These are phyloP conservation scores for Testicularia cyperi DNA, from an alignment of 1,284 basidiomycete species.

Conservation along the genomic window DNA sequence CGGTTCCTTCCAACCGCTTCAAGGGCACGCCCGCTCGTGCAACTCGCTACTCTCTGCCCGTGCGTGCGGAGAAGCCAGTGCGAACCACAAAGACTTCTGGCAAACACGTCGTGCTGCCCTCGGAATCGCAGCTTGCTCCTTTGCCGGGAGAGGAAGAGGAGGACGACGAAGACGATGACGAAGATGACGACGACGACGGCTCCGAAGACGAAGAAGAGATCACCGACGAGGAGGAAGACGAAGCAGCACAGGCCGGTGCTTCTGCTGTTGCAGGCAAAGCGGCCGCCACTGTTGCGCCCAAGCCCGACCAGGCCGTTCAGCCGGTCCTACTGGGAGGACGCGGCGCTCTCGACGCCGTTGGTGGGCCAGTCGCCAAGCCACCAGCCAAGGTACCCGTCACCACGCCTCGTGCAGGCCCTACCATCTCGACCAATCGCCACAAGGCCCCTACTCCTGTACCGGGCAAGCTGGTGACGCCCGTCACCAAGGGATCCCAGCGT, in stretches of 20 bases:
- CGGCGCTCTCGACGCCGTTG: slow-evolving; percentile 7
- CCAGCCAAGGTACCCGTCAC: slow-evolving; percentile 33
- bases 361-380: slow-evolving; percentile 20
- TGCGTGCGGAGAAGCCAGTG: slow-evolving; percentile 63
- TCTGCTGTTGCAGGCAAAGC: slow-evolving; percentile 2
- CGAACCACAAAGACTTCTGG: slow-evolving; percentile 88
- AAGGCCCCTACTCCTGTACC: slow-evolving; percentile 15
- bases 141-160: slow-evolving; percentile 63
- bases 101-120: slow-evolving; percentile 86
- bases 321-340: slow-evolving; percentile 10
- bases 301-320: slow-evolving; percentile 1
- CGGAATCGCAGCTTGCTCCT: slow-evolving; percentile 84
- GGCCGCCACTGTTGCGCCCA: slow-evolving; percentile 1
- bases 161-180: slow-evolving; percentile 61
- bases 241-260: not conserved
- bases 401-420: slow-evolving; percentile 21
- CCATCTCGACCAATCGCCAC: slow-evolving; percentile 27
- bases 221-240: slow-evolving; percentile 13
- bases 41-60: slow-evolving; percentile 56
- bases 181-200: slow-evolving; percentile 53
- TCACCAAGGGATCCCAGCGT: slow-evolving; percentile 18
- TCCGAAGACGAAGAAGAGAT: slow-evolving; percentile 60
- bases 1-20: slow-evolving; percentile 27
- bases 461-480: slow-evolving; percentile 27
- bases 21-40: slow-evolving; percentile 57